Conservation (phyloP, 2,329 filamentous ascomycete genomes). For the Microcyclospora tardicrescens region DNA sequence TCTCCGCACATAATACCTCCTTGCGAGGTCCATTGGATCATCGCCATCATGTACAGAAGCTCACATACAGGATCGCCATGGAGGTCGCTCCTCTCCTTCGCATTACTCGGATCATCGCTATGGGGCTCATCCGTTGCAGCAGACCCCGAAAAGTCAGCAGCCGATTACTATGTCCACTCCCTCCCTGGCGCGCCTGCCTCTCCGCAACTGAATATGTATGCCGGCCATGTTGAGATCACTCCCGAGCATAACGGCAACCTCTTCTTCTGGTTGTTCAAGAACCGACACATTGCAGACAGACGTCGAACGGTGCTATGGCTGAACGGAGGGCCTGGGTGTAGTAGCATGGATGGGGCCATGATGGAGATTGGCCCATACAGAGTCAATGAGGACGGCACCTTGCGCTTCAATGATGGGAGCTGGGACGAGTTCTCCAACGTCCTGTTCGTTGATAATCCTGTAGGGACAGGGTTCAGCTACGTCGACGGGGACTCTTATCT, state of each 20-base stretch:
- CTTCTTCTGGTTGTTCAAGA: slow-evolving; percentile 98
- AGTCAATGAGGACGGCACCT: slow-evolving; percentile 56
- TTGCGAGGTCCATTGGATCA: too few relatives aligned
- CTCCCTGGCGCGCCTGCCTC: slow-evolving; percentile 70
- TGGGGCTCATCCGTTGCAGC: slow-evolving; percentile 1
- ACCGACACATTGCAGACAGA: slow-evolving; percentile 83
- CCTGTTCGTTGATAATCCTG: slow-evolving; percentile 92
- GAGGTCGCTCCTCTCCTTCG: not conserved
- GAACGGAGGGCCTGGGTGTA: slow-evolving; percentile 93
- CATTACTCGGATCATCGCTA: not conserved
- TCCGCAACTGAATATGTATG: slow-evolving; percentile 88
- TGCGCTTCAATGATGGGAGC: slow-evolving; percentile 79
- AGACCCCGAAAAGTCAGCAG: slow-evolving; percentile 46
- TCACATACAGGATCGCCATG: not conserved
- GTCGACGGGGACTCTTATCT: slow-evolving; percentile 81
- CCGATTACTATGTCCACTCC: slow-evolving; percentile 79
- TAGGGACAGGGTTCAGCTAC: slow-evolving; percentile 93
- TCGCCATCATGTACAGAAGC: not conserved
- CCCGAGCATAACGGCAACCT: slow-evolving; percentile 79
- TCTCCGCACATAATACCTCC: too few relatives aligned
- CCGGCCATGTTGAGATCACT: slow-evolving; percentile 87
- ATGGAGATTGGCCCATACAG: slow-evolving; percentile 96
- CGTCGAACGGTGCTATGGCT: slow-evolving; percentile 92
- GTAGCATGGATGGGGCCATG: slow-evolving; percentile 88
- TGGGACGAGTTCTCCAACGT: slow-evolving; percentile 98